Evolutionary conservation across 371 early-diverging fungal genomes (phyloP).

Genomic region (Circinella minor): DNA sequence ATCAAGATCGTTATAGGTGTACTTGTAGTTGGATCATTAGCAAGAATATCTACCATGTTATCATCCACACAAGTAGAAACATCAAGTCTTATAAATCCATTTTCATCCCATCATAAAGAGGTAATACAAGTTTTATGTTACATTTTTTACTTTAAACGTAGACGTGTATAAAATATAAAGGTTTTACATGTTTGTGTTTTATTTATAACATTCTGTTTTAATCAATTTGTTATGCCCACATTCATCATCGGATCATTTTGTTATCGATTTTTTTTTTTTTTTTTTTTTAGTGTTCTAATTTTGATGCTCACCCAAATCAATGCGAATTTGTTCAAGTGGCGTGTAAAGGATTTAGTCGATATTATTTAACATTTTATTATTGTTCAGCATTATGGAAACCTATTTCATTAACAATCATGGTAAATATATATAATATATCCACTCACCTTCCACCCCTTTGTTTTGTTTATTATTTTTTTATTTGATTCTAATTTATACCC

Average conservation of each 20-base stretch:
- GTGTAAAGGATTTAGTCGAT: slow-evolving; percentile 45
- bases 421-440: slow-evolving; percentile 23
- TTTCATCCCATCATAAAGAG: slow-evolving; percentile 27
- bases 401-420: slow-evolving; percentile 31
- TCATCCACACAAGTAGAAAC: neutral
- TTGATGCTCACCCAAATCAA: slow-evolving; percentile 39
- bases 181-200: too few relatives aligned
- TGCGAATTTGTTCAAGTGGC: slow-evolving; percentile 41
- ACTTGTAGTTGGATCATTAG: slow-evolving; percentile 3
- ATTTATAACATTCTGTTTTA: too few relatives aligned
- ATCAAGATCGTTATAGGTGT: slow-evolving; percentile 10
- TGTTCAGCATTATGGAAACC: slow-evolving; percentile 55
- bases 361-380: slow-evolving; percentile 63
- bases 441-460: too few relatives aligned
- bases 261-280: neutral
- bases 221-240: neutral
- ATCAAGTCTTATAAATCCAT: neutral
- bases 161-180: too few relatives aligned
- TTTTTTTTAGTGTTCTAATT: slow-evolving; percentile 34
- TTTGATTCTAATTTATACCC: slow-evolving; percentile 11
- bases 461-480: slow-evolving; percentile 6
- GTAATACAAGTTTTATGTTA: slow-evolving; percentile 2
- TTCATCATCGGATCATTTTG: too few relatives aligned
- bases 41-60: neutral
- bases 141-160: too few relatives aligned